Base-by-base conservation (phyloP, 441 rosid species). In the Mallotus repandus region DNA sequence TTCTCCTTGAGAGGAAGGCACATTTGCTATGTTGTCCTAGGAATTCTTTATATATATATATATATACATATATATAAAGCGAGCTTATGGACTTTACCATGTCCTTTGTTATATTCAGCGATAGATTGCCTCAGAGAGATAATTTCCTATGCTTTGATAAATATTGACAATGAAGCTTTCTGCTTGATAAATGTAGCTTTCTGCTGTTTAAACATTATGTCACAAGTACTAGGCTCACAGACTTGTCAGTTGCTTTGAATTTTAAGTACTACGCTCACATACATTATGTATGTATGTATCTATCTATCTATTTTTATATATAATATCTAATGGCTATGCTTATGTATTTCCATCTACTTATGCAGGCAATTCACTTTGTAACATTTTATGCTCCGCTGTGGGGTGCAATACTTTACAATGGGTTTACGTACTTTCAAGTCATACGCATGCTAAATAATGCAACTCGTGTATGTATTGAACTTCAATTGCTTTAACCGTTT, bases 321-420 rank as follows among this genome's bases (percentile, higher is more conserved):
- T n/a, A n/a, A n/a, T n/a, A n/a, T 72, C 5, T 64, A 45, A 10
- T 50, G 15, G 22, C 18, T 64, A 19, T 21, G 7, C 43, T 65
- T 60, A 16, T 70, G 0, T 0, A 2, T 35, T 38, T 22, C 21
- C 55, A 13, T 67, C 2, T 65, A 59, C 70, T 45, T 52, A 19
- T 83, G 86, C 96, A 94, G 97, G 99, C 97, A 64, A 84, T 91
- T 80, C 98, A 92, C 71, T 94, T 94, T 61, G 74, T 92, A 72
- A 94, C 97, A 21, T 92, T 94, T 62, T 94, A 92, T 53, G 86
- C 87, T 7, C 99, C 99, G 7, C 89, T 94, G 25, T 94, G 98
- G 99, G 94, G 94, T 46, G 98, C 99, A 61, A 94, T 94, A 78
- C 91, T 94, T 71, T 94, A 92, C 89, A 94, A 94, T 76, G 99